Evolutionary conservation across 1,284 basidiomycete species (phyloP), one percentile per base, ranked within the genome.

Genomic region (Chalciporus sp.): DNA sequence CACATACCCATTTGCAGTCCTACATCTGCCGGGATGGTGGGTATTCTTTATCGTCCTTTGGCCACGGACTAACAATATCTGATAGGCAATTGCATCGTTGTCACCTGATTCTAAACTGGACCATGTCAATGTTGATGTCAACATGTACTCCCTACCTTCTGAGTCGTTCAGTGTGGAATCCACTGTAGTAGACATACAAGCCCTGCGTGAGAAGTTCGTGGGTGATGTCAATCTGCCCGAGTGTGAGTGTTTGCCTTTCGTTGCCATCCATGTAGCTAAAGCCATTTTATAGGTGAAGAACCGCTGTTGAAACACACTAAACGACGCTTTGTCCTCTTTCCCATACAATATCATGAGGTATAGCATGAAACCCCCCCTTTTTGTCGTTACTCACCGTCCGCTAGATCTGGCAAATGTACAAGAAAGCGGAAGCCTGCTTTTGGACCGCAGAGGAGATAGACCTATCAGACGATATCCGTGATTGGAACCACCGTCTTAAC

Each of bases 401-500:
- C 6, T 33, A 33, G 93, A 96, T 97, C 65, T 97, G 95, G 95
- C 86, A 90, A 72, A 92, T 95, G 84, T 97, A 97, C 83, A 97
- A 97, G 77, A 92, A 95, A 71, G 88, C 90, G 0, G 83, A 93
- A 64, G 90, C 90, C 0, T 95, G 91, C 0, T 98, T 98, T 78
- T 98, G 95, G 96, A 98, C 95, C 2, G 92, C 94, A 1, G 95
- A 98, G 73, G 95, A 98, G 76, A 96, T 98, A 81, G 94, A 98
- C 72, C 87, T 98, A 16, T 95, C 94, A 23, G 89, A 95, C 65
- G 96, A 99, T 68, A 69, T 92, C 40, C 85, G 88, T 66, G 94
- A 96, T 78, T 98, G 96, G 96, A 88, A 89, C 69, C 89, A 90
- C 74, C 90, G 90, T 66, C 83, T 98, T 55, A 98, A 93, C 72